These are phyloP conservation scores for Fistulinella cinereoalba DNA, from an alignment of 1,284 basidiomycete genomes.

Conservation along the genomic window DNA sequence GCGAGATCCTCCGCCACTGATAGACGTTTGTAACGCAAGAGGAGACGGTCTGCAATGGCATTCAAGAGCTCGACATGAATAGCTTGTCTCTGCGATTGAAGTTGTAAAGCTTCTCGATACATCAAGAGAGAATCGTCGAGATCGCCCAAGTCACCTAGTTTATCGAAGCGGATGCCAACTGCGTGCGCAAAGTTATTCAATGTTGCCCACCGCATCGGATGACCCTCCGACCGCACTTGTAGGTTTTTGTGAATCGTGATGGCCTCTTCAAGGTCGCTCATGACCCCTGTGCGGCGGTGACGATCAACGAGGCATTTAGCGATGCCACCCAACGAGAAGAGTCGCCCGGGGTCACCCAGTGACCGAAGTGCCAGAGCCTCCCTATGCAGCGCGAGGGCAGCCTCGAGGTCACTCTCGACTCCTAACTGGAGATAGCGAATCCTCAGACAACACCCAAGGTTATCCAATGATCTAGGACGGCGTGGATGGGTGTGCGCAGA, in stretches of 20 bases:
- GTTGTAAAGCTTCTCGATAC: background rate
- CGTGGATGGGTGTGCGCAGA: background rate
- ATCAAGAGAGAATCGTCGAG: background rate
- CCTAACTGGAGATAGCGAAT: background rate
- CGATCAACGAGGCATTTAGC: background rate
- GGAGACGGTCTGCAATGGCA: background rate
- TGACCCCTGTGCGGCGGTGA: background rate
- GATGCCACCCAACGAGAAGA: constrained; percentile 1
- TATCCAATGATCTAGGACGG: background rate
- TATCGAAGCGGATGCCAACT: background rate
- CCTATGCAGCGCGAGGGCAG: background rate
- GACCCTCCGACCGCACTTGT: background rate
- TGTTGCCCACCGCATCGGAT: background rate
- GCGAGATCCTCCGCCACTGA: background rate
- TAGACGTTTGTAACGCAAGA: background rate
- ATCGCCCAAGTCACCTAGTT: background rate
- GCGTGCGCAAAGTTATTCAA: constrained; percentile 2
- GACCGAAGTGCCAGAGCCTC: background rate
- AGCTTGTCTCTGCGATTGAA: background rate
- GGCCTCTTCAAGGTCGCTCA: constrained; percentile 1
- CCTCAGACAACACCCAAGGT: background rate
- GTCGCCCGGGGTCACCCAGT: background rate
- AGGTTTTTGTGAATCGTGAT: background rate
- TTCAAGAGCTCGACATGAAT: background rate
- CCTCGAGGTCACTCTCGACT: background rate